Percentiles rank a stretch among this genome's conserved stretches.
These are phyloP conservation scores for maize (Zea mays) DNA, from an alignment of 176 grass and related monocot genomes.

Conservation along the genomic window DNA sequence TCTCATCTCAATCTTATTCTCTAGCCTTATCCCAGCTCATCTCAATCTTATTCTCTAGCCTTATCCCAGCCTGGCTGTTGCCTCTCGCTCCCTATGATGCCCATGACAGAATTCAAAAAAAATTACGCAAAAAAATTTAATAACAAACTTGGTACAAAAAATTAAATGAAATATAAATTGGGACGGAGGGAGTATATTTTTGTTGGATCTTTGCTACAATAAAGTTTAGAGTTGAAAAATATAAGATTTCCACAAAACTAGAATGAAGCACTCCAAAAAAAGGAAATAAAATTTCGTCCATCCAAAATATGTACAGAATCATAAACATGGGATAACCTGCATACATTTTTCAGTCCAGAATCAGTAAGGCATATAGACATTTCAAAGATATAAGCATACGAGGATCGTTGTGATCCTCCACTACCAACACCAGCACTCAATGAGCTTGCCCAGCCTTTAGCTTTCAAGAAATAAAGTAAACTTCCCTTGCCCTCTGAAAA, in stretches of 20 bases:
- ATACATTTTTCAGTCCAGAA: constrained; percentile 91
- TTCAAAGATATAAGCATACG: constrained; percentile 80
- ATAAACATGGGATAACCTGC: constrained; percentile 31
- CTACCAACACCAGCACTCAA: constrained; percentile 82
- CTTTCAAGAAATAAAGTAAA: constrained; percentile 87
- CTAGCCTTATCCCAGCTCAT: no score
- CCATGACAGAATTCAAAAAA: no score
- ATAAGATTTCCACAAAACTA: neutral
- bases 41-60: no score
- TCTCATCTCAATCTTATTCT: no score
- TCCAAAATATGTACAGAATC: constrained; percentile 29
- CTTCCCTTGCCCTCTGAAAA: constrained; percentile 97
- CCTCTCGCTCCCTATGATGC: no score
- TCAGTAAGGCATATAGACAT: constrained; percentile 74
- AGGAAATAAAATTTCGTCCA: constrained; percentile 13
- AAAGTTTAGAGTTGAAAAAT: constrained; percentile 8
- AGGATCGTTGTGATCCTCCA: constrained; percentile 71
- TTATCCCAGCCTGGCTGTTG: no score
- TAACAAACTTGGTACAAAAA: no score
- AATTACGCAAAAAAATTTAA: no score
- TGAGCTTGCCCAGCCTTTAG: constrained; percentile 76
- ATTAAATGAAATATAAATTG: no score
- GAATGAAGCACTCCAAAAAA: constrained; percentile 2
- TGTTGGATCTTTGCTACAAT: neutral
- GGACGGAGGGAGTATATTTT: neutral